These are phyloP conservation scores for Fonsecaea pedrosoi DNA, from an alignment of 2,329 filamentous ascomycete genomes.

Conservation along the genomic window DNA sequence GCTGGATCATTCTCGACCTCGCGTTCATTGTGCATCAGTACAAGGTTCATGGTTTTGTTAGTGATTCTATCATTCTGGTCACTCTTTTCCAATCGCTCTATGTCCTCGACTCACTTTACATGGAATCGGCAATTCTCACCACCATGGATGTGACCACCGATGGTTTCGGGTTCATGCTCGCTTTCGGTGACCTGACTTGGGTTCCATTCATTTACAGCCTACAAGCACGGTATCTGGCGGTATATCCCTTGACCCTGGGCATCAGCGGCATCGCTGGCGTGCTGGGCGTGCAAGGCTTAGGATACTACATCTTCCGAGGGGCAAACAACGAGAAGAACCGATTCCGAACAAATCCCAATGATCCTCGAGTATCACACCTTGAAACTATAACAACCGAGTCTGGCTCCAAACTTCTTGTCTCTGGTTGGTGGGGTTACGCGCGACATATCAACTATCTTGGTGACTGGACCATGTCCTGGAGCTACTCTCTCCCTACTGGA, in stretches of 20 bases:
- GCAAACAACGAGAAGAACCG: conserved; percentile 94
- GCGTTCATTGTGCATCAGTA: conserved; percentile 89
- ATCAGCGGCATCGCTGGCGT: conserved; percentile 69
- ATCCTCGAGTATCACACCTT: conserved; percentile 79
- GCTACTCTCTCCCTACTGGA: conserved; percentile 85
- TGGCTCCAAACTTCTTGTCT: conserved; percentile 79
- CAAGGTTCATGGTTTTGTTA: conserved; percentile 79
- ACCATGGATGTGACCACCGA: conserved; percentile 95
- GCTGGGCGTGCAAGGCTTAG: conserved; percentile 69
- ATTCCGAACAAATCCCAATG: conserved; percentile 85
- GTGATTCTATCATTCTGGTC: conserved; percentile 83
- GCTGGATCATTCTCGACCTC: conserved; percentile 85
- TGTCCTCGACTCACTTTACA: conserved; percentile 81
- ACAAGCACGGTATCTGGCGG: conserved; percentile 82
- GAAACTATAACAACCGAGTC: conserved; percentile 83
- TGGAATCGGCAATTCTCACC: conserved; percentile 86
- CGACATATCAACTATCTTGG: conserved; percentile 96
- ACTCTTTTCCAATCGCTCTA: conserved; percentile 80
- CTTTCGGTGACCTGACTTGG: conserved; percentile 92
- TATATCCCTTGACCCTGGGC: conserved; percentile 82
- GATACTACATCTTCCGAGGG: conserved; percentile 93
- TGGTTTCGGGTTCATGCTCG: conserved; percentile 93
- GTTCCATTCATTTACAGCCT: conserved; percentile 87
- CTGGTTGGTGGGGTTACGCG: conserved; percentile 91
- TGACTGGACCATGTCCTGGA: conserved; percentile 93